Base-by-base conservation (phyloP, 345 rosid species). In the Hypericum androsaemum region DNA sequence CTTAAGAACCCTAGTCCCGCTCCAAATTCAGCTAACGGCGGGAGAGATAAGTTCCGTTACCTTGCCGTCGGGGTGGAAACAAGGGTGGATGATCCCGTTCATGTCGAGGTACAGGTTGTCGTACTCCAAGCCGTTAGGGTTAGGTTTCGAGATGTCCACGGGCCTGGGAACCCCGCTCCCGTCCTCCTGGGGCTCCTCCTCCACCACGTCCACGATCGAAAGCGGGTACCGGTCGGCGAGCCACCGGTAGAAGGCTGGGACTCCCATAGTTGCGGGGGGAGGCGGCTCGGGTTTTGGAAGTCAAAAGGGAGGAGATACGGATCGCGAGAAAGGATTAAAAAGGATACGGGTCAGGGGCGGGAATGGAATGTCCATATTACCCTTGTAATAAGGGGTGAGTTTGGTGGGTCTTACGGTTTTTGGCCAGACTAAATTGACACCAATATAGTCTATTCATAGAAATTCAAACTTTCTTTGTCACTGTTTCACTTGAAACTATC, bases 31-130 rank as follows among this genome's bases (percentile, higher is more conserved):
- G 7, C 55, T 32, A 12, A 22, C 43, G 4, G 42, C 41, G 38
- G 3, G 10, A 5, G 10, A 52, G 13, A 36, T 7, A 37, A 2
- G 2, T 8, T 8, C 58, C 11, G 4, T 22, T 64, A 86, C 99
- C 97, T 70, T 88, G 54, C 95, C 95, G 6, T 94, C 99, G 17
- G 99, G 99, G 40, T 88, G 99, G 56, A 94, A 94, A 70, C 99
- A 86, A 47, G 99, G 99, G 53, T 88, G 97, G 57, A 88, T 80
- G 47, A 94, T 86, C 10, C 95, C 95, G 46, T 94, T 94, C 92
- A 94, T 88, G 60, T 94, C 99, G 41, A 94, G 71, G 53, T 94
- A 94, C 69, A 94, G 40, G 62, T 94, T 88, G 60, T 94, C 97
- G 43, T 74, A 94, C 67, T 88, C 99, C 32, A 75, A 38, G 52